Conservation (phyloP, 495 filamentous ascomycete species). For the Aspergillus leporis region DNA sequence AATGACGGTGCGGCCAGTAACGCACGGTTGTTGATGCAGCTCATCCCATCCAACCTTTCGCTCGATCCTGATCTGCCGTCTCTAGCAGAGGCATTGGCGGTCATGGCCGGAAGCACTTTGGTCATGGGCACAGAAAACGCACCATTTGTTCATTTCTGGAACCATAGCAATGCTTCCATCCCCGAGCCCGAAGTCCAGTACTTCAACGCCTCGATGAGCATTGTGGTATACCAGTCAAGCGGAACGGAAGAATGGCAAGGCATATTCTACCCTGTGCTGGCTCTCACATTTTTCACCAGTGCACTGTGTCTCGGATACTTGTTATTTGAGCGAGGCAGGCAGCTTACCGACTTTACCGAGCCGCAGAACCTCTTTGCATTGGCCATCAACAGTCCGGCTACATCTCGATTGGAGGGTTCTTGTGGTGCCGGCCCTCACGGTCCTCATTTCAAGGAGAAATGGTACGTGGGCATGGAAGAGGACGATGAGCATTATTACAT, state of each 20-base stretch:
- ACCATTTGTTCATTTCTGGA: slow-evolving; percentile 60
- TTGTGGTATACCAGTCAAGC: slow-evolving; percentile 64
- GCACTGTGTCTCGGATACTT: slow-evolving; percentile 60
- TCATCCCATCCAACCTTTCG: slow-evolving; percentile 30
- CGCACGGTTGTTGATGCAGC: slow-evolving; percentile 61
- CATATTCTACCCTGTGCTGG: slow-evolving; percentile 63
- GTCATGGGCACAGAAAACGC: slow-evolving; percentile 51
- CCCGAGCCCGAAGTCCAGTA: slow-evolving; percentile 39
- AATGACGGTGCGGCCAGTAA: slow-evolving; percentile 59
- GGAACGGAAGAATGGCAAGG: slow-evolving; percentile 55
- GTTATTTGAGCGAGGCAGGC: slow-evolving; percentile 47
- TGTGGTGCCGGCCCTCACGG: slow-evolving; percentile 63
- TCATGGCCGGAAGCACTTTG: slow-evolving; percentile 64
- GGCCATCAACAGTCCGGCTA: slow-evolving; percentile 66
- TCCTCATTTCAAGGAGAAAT: slow-evolving; percentile 55
- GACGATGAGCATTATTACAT: slow-evolving; percentile 42
- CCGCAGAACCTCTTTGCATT: slow-evolving; percentile 71
- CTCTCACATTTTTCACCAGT: slow-evolving; percentile 63
- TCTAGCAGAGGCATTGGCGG: slow-evolving; percentile 65
- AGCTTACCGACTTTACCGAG: slow-evolving; percentile 75
- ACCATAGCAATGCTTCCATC: slow-evolving; percentile 42
- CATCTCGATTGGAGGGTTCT: slow-evolving; percentile 52
- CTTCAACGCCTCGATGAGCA: slow-evolving; percentile 58
- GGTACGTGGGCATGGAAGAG: slow-evolving; percentile 54
- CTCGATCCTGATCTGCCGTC: slow-evolving; percentile 54